Conservation (phyloP, 805 yeast species). For the Clavispora vitiphila region DNA sequence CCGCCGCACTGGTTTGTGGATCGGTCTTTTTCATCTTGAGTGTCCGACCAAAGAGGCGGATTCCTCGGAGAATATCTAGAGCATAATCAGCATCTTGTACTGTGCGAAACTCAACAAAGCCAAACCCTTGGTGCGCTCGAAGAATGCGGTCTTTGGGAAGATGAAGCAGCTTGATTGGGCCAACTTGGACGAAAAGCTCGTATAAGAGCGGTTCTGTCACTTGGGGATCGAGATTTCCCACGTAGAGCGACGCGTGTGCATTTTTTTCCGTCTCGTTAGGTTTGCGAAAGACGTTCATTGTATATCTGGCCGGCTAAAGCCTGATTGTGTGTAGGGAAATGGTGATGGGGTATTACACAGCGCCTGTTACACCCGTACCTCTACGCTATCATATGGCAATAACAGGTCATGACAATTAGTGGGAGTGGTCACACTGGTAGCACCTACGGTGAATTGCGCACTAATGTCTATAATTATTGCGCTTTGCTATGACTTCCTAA, state of each 20-base stretch:
- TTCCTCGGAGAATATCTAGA: conserved; percentile 52
- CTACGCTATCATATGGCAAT: no score
- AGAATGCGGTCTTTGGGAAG: conserved; percentile 77
- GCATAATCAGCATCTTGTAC: conserved; percentile 68
- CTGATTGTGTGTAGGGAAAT: no score
- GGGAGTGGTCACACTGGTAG: no score
- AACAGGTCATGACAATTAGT: no score
- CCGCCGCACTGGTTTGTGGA: conserved; percentile 10
- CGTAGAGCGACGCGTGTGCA: conserved; percentile 61
- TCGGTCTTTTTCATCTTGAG: conserved; percentile 55
- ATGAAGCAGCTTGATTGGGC: conserved; percentile 65
- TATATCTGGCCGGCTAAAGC: not conserved
- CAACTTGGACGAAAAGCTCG: conserved; percentile 81
- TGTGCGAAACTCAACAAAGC: conserved; percentile 69
- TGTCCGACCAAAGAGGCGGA: conserved; percentile 55
- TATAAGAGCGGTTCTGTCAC: conserved; percentile 69
- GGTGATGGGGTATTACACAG: no score
- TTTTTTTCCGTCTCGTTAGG: conserved; percentile 46
- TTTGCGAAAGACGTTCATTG: conserved; percentile 30
- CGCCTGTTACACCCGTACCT: no score
- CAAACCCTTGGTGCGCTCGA: conserved; percentile 77
- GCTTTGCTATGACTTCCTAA: no score
- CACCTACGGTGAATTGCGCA: no score
- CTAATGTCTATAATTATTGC: no score
- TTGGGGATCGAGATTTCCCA: conserved; percentile 76